Base-by-base conservation (phyloP, 2,329 filamentous ascomycete genomes). In the Tolypocladium album region DNA sequence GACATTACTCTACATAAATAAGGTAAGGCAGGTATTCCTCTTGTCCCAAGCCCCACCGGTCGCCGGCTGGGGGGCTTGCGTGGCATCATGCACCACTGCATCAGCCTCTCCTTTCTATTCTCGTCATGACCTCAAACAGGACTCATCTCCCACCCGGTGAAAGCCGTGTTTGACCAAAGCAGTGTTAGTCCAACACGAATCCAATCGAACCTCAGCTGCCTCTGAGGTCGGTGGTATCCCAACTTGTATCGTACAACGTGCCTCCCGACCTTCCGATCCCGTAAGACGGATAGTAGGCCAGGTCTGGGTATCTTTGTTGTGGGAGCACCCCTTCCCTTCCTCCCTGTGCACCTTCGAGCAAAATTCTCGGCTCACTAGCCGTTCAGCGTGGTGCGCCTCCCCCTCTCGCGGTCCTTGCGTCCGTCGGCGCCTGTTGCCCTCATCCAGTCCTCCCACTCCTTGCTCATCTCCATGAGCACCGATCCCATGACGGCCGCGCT, bases 371-470 rank as follows among this genome's bases (percentile, higher is more conserved):
- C 40, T 47, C 42, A 34, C 64, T 60, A 67, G 55, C 66, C 61
- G 4, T 60, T 64, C 17, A 69, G 56, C 1, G 67, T 67, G 4
- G 67, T 65, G 59, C 70, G 62, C 22, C 72, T 65, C 20, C 68
- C 69, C 50, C 70, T 67, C 31, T 72, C 70, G 3, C 69, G 66
- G n/a, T 74, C 72, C 56, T 71, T 72, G 7, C 68, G 66, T 11
- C 69, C 69, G 31, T 75, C 74, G 0, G 69, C 65, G 4, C 77
- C 81, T 2, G 83, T 86, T 0, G 82, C 81, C 53, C 83, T 82
- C 68, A 84, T 86, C 89, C 89, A 93, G 67, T 93, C 90, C 65
- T 92, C 89, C 93, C 93, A 97, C 72, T 97, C 94, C 65, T 87
- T 87, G 58, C 90, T 89, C 68, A 99, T 96, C 76, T 99, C 94